Evolutionary conservation across 2,329 filamentous ascomycete species (phyloP).

Genomic region (Stagonosporopsis tanaceti): DNA sequence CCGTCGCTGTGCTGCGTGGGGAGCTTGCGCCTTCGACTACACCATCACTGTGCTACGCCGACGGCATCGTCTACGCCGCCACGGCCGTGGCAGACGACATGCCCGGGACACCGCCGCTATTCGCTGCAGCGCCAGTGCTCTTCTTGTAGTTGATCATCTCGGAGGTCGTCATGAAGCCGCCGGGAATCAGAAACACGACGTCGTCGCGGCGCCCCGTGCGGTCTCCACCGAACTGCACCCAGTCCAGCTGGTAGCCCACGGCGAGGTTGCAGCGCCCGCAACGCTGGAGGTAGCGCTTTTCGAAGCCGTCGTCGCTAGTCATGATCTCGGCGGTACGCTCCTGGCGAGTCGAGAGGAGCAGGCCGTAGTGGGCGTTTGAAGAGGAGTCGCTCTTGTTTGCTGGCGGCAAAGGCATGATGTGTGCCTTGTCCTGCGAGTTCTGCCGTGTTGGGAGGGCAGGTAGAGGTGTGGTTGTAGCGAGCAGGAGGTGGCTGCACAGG

Average conservation of each 20-base stretch:
- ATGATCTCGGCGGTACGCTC: constrained; percentile 62
- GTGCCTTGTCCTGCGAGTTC: constrained; percentile 60
- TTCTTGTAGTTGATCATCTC: constrained; percentile 59
- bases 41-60: not conserved
- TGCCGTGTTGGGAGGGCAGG: constrained; percentile 61
- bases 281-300: constrained; percentile 67
- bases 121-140: constrained; percentile 17
- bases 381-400: constrained; percentile 23
- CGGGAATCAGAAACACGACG: constrained; percentile 68
- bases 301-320: constrained; percentile 69
- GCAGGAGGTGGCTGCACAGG: constrained; percentile 70
- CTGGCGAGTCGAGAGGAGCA: constrained; percentile 58
- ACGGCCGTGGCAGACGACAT: constrained; percentile 25
- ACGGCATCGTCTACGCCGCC: constrained; percentile 25
- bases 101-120: constrained; percentile 14
- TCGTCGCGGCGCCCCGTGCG: constrained; percentile 50
- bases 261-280: constrained; percentile 69
- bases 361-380: constrained; percentile 53
- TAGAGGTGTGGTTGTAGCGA: constrained; percentile 66
- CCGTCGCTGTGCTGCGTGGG: not conserved
- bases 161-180: constrained; percentile 65
- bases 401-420: constrained; percentile 65
- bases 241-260: constrained; percentile 69
- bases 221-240: constrained; percentile 55
- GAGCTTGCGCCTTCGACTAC: not conserved